Evolutionary conservation across 306 rosid species (phyloP).

Genomic region (Lagenaria siceraria): DNA sequence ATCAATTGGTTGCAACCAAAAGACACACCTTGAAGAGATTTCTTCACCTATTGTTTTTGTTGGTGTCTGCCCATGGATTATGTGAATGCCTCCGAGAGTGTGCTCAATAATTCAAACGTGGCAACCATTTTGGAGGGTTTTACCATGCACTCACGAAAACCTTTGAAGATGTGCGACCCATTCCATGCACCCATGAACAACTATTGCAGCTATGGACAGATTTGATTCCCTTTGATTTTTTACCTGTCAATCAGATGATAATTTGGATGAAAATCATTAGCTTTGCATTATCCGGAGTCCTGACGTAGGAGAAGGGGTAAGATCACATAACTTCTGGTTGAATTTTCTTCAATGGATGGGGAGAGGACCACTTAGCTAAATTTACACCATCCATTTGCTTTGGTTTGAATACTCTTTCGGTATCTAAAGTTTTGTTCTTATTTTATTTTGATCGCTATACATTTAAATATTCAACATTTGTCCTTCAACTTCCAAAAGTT

Average conservation of each 20-base stretch:
- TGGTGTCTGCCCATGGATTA: neutral
- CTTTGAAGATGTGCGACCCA: neutral
- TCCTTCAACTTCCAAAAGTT: neutral
- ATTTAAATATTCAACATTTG: neutral
- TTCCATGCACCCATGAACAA: neutral
- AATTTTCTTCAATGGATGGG: neutral
- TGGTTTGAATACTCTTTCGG: neutral
- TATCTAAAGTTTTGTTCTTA: neutral
- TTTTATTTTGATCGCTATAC: neutral
- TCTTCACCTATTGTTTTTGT: neutral
- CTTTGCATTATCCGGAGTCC: neutral
- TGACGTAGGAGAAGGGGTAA: neutral
- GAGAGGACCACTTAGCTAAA: neutral
- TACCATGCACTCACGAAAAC: neutral
- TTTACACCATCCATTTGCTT: neutral
- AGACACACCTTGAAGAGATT: conserved; percentile 9
- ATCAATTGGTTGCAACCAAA: conserved; percentile 24
- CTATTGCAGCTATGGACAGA: neutral
- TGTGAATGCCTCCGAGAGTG: neutral
- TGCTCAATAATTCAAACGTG: neutral
- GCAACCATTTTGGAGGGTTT: neutral
- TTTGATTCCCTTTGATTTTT: neutral
- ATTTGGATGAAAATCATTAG: neutral
- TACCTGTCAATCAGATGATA: neutral
- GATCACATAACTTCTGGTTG: conserved; percentile 1